These are phyloP conservation scores for Suillus lakei DNA, from an alignment of 768 basidiomycete genomes.

Conservation along the genomic window DNA sequence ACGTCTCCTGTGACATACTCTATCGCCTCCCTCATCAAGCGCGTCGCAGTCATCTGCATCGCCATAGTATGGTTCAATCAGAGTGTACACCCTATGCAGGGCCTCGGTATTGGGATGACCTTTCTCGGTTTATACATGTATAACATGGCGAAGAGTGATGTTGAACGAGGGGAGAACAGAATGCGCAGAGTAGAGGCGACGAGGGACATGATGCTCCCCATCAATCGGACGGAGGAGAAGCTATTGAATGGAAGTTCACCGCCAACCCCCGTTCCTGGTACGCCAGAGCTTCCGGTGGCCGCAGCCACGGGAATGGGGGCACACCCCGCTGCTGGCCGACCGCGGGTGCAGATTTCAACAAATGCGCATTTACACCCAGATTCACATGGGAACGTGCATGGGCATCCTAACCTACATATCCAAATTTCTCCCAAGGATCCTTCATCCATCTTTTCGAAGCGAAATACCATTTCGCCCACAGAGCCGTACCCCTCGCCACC, in stretches of 20 bases:
- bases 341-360: conserved; percentile 7
- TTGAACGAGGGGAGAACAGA: conserved; percentile 91
- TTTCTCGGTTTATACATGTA: conserved; percentile 95
- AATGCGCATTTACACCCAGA: conserved; percentile 18
- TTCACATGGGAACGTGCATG: neutral
- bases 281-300: neutral
- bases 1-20: conserved; percentile 99
- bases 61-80: conserved; percentile 98
- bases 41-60: conserved; percentile 97
- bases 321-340: conserved; percentile 14
- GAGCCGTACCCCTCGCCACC: conserved; percentile 58
- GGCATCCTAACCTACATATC: conserved; percentile 17
- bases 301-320: conserved; percentile 33
- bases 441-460: conserved; percentile 28
- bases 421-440: conserved; percentile 23
- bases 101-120: conserved; percentile 86
- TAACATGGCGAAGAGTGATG: conserved; percentile 91
- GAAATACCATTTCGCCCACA: conserved; percentile 32
- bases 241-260: conserved; percentile 50
- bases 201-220: conserved; percentile 70
- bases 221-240: conserved; percentile 62
- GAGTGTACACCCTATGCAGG: conserved; percentile 82
- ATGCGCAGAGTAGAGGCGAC: conserved; percentile 78
- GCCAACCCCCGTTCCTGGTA: conserved; percentile 13
- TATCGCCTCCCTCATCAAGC: conserved; percentile 97